phyloP scores from a whole-genome alignment of 208 protist genomes.

The Crithidia expoeki region DNA sequence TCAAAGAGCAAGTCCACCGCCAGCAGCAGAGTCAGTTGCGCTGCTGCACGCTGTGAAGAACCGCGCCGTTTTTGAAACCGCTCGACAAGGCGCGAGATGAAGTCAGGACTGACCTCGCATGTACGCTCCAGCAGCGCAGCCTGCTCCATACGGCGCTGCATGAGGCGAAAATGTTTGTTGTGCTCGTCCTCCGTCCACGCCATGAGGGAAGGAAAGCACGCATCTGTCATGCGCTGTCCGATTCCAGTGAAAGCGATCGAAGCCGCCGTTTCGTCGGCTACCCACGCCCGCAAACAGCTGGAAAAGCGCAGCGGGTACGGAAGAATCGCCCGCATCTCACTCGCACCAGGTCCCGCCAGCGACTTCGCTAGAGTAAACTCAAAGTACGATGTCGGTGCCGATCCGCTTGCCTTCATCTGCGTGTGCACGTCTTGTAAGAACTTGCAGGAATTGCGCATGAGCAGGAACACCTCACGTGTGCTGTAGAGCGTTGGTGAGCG shows the following conservation, averaged over 20 bases:
- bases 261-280: conserved; percentile 3
- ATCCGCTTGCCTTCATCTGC: conserved; percentile 33
- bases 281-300: not conserved
- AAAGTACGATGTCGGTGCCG: conserved; percentile 14
- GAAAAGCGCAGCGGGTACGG: conserved; percentile 51
- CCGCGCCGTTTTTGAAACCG: conserved; percentile 13
- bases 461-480: conserved; percentile 74
- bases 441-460: conserved; percentile 83
- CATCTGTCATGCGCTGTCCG: conserved; percentile 76
- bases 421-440: conserved; percentile 71
- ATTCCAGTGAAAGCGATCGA: conserved; percentile 57
- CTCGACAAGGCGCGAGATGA: conserved; percentile 42
- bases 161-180: conserved; percentile 42
- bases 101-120: conserved; percentile 25
- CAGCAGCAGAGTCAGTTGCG: conserved; percentile 49
- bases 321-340: conserved; percentile 75
- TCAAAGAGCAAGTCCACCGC: conserved; percentile 83
- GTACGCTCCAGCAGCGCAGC: conserved; percentile 59
- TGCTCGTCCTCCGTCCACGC: conserved; percentile 74
- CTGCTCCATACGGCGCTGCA: conserved; percentile 52
- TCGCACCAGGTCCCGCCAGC: conserved; percentile 50
- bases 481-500: conserved; percentile 53
- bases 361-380: conserved; percentile 71
- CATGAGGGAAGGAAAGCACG: conserved; percentile 78
- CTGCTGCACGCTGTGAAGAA: not conserved